Percentiles rank a stretch among this genome's conserved stretches.
Evolutionary conservation across 2,329 filamentous ascomycete genomes (phyloP).

Genomic region (Fusarium kyushuense): DNA sequence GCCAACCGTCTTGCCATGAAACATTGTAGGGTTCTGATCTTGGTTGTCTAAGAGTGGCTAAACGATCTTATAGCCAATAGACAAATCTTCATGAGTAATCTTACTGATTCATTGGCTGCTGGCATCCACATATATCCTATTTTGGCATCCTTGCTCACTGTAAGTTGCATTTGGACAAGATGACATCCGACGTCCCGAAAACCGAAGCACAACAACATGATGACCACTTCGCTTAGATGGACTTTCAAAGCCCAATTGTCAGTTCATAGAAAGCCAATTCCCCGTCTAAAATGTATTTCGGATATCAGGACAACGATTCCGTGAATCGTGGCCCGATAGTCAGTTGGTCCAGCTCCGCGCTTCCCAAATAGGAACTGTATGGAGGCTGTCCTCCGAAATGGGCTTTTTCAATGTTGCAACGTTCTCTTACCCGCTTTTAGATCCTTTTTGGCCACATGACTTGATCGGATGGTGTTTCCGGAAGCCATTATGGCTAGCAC

Average conservation of each 20-base stretch:
- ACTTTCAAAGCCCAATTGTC: not conserved
- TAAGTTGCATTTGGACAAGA: not conserved
- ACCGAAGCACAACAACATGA: not conserved
- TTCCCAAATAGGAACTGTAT: slow-evolving; percentile 28
- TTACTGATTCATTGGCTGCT: not conserved
- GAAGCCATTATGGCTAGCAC: not conserved
- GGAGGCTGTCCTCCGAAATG: slow-evolving; percentile 38
- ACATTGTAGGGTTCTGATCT: not conserved
- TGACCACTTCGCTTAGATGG: not conserved
- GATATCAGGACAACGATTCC: slow-evolving; percentile 18
- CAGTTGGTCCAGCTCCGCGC: slow-evolving; percentile 12
- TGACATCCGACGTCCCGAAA: not conserved
- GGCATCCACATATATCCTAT: not conserved
- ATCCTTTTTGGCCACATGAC: slow-evolving; percentile 2
- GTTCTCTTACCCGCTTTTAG: not conserved
- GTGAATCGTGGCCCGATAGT: slow-evolving; percentile 14
- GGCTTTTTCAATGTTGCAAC: slow-evolving; percentile 24
- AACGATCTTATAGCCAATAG: not conserved
- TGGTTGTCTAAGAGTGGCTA: not conserved
- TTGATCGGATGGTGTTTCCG: slow-evolving; percentile 12
- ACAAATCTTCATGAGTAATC: not conserved
- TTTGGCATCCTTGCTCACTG: not conserved
- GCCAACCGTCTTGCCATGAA: not conserved
- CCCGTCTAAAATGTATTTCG: not conserved
- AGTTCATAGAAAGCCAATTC: not conserved